These are phyloP conservation scores for Pleurotus tuoliensis DNA, from an alignment of 768 basidiomycete genomes.

Conservation along the genomic window DNA sequence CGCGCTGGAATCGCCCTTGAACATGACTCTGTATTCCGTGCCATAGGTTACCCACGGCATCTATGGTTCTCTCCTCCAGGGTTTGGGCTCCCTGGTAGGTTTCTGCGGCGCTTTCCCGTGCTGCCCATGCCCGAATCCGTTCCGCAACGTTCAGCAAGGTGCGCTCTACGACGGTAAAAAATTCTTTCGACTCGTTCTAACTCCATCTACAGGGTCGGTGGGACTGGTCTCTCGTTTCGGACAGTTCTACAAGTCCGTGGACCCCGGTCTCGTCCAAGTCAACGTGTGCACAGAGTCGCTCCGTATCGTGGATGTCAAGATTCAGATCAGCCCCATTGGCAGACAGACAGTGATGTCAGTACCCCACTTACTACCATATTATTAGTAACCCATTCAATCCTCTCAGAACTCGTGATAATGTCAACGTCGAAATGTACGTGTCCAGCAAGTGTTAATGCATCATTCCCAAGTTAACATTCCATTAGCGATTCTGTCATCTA, in stretches of 20 bases:
- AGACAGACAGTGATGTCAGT: conserved; percentile 83
- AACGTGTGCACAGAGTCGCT: conserved; percentile 93
- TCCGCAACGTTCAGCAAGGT: conserved; percentile 84
- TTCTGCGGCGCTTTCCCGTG: conserved; percentile 76
- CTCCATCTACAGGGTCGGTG: conserved; percentile 60
- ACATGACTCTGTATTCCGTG: not conserved
- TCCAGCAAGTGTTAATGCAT: not conserved
- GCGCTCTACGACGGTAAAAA: conserved; percentile 8
- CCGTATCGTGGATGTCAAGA: conserved; percentile 89
- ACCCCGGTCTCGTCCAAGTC: conserved; percentile 87
- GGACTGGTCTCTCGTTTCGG: conserved; percentile 93
- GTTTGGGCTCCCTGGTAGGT: conserved; percentile 65
- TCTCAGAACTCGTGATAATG: conserved; percentile 78
- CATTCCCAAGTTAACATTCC: not conserved
- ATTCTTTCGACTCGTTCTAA: conserved; percentile 6
- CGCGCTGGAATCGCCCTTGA: not conserved
- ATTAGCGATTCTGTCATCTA: conserved; percentile 87
- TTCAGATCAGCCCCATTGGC: conserved; percentile 88
- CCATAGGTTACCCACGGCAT: conserved; percentile 72
- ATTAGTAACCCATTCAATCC: conserved; percentile 4
- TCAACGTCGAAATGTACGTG: conserved; percentile 64
- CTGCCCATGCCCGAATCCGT: conserved; percentile 82
- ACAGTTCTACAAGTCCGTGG: conserved; percentile 94
- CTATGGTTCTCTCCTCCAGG: conserved; percentile 79
- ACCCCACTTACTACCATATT: conserved; percentile 1